These are phyloP conservation scores for Lactarius sp. DNA, from an alignment of 768 basidiomycete genomes.

Conservation along the genomic window DNA sequence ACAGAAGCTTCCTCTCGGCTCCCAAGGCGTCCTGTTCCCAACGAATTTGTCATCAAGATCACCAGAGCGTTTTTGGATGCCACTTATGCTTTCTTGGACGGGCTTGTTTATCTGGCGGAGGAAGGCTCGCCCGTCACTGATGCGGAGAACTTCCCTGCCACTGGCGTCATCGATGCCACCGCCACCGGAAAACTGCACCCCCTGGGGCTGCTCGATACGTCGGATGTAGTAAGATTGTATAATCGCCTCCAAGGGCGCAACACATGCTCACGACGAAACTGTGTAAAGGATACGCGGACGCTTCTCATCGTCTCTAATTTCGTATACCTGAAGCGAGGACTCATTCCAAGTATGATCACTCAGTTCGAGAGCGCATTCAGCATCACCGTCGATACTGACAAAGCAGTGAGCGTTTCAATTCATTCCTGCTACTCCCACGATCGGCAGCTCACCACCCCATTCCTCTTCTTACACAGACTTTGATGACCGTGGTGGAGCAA, in stretches of 20 bases:
- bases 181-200: constrained; percentile 39
- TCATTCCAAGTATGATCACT: constrained; percentile 75
- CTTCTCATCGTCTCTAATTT: constrained; percentile 90
- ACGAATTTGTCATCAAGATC: constrained; percentile 66
- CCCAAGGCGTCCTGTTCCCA: constrained; percentile 53
- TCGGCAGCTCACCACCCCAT: neutral
- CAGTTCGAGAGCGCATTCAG: constrained; percentile 78
- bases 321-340: constrained; percentile 57
- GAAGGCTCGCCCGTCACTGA: constrained; percentile 52
- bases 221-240: constrained; percentile 48
- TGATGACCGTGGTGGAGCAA: constrained; percentile 73
- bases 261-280: neutral
- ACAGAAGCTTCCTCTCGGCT: constrained; percentile 53
- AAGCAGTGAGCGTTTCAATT: constrained; percentile 42
- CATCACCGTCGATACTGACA: constrained; percentile 65
- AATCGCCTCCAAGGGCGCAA: constrained; percentile 1
- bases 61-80: constrained; percentile 82
- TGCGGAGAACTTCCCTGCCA: constrained; percentile 35
- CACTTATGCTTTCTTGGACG: constrained; percentile 81
- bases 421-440: constrained; percentile 3
- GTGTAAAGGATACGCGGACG: constrained; percentile 76
- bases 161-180: constrained; percentile 31
- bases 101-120: constrained; percentile 73
- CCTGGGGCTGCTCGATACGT: constrained; percentile 55
- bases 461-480: constrained; percentile 40